Evolutionary conservation across 345 rosid species (phyloP), one percentile per base, ranked within the genome.

Genomic region (Schrenkiella parvula): DNA sequence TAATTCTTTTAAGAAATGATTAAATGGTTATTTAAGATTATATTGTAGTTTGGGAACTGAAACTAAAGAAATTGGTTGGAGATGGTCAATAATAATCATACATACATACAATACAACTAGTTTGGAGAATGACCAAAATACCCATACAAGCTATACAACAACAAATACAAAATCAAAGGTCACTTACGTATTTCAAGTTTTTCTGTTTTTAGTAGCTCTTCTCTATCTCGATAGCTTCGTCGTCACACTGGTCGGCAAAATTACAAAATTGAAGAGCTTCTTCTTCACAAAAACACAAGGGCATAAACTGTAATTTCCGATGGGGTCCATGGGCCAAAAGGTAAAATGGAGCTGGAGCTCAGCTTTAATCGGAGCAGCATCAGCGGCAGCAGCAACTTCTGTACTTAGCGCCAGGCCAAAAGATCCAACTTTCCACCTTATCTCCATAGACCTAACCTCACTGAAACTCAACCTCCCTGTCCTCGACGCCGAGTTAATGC

Each of bases 371-470:
- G 96, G 98, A 42, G 96, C 91, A 4, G 90, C 85, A 2, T 75
- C 92, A 1, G 90, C 93, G 1, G 50, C 80, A 1, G 93, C 90
- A 0, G 79, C 71, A 23, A 32, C 81, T 1, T 82, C 90, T 19
- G 72, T 86, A 13, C 12, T 86, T 61, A 64, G 32, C 23, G 85
- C 84, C 4, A 88, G 79, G 69, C 98, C 98, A 14, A 87, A 80
- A 50, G 97, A 93, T 80, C 98, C 98, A n/a, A 87, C 89, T 12
- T 90, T 93, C 85, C 82, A 87, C 77, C 76, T 93, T 26, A 76
- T 86, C 87, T 85, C 92, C 78, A 86, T 89, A 86, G 68, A 78
- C 42, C 78, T 93, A 57, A 84, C 97, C 65, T 85, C 95, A 81
- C 85, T 93, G 63, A 87, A 87, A 80, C 82, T 93, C 69, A 87